These are phyloP conservation scores for Apiospora hydei DNA, from an alignment of 2,329 filamentous ascomycete genomes.

Conservation along the genomic window DNA sequence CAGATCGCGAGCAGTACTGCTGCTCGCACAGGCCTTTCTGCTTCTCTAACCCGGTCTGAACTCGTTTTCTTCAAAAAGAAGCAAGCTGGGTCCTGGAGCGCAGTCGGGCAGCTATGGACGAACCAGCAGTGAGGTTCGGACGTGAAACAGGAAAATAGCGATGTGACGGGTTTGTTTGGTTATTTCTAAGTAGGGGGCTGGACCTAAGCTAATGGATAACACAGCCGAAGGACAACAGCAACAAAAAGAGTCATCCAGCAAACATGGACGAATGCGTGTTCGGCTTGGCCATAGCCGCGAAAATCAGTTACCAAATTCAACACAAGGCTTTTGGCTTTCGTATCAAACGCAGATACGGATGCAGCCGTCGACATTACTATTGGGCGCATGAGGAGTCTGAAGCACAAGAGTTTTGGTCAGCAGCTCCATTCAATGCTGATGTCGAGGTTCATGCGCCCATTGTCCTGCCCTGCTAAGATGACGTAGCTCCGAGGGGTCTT, in stretches of 20 bases:
- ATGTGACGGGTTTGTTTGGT: neutral
- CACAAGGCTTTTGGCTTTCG: neutral
- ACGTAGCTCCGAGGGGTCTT: neutral
- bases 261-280: neutral
- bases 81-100: neutral
- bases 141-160: neutral
- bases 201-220: neutral
- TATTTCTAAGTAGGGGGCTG: neutral
- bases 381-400: neutral
- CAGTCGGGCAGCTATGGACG: conserved; percentile 4
- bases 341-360: neutral
- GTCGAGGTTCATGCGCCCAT: conserved; percentile 3
- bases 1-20: neutral
- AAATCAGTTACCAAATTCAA: neutral
- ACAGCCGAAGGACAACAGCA: neutral
- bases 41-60: neutral
- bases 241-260: neutral
- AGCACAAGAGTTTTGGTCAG: neutral
- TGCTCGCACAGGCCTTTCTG: neutral
- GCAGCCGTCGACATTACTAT: neutral
- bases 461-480: conserved; percentile 2
- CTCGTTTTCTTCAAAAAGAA: neutral
- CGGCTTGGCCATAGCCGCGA: neutral
- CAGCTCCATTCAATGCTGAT: conserved; percentile 16
- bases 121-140: neutral